phyloP scores from a whole-genome alignment of 805 yeast species.

The Ogataea minuta region DNA sequence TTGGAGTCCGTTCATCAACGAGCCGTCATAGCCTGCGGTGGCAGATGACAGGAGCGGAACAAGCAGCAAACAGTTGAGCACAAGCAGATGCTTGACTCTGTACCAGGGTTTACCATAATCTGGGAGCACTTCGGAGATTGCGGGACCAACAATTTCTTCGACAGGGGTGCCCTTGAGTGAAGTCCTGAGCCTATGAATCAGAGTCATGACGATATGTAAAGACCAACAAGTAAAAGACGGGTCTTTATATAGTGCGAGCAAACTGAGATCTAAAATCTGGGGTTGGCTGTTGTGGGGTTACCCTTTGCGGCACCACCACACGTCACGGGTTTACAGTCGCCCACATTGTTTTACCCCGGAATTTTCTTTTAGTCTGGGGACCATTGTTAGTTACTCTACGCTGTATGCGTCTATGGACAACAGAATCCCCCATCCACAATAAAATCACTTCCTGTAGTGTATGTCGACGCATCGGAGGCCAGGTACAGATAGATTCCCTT shows the following conservation, averaged over 20 bases:
- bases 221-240: neutral
- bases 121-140: constrained; percentile 19
- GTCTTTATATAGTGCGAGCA: constrained; percentile 2
- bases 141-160: constrained; percentile 23
- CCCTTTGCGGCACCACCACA: neutral
- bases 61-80: constrained; percentile 38
- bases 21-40: constrained; percentile 42
- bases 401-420: constrained; percentile 11
- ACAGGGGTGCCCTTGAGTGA: constrained; percentile 11
- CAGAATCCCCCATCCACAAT: constrained; percentile 44
- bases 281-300: constrained; percentile 4
- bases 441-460: constrained; percentile 46
- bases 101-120: constrained; percentile 35
- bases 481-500: constrained; percentile 49
- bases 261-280: neutral
- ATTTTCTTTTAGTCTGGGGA: neutral
- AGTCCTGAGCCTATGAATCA: neutral
- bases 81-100: constrained; percentile 37
- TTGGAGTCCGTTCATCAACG: constrained; percentile 47
- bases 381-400: neutral
- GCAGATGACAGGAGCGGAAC: constrained; percentile 37
- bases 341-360: constrained; percentile 6
- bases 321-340: constrained; percentile 8
- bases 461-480: constrained; percentile 49
- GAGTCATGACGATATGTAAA: neutral